Conservation (phyloP, 768 basidiomycete species). For the Galerina sulciceps region DNA sequence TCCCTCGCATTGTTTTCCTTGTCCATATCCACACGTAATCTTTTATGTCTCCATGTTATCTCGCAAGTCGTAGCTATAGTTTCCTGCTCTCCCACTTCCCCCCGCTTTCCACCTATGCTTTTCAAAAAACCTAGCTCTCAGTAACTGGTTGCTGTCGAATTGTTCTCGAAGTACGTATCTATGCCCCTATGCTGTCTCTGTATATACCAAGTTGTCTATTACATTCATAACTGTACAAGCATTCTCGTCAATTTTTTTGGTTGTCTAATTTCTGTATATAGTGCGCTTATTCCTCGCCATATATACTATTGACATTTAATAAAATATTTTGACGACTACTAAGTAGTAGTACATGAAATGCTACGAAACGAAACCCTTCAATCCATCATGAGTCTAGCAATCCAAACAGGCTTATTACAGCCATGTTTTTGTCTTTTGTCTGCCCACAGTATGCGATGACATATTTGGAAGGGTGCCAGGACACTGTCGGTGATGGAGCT, state of each 20-base stretch:
- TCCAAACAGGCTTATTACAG: slow-evolving; percentile 78
- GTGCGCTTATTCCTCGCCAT: slow-evolving; percentile 8
- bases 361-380: neutral
- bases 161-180: slow-evolving; percentile 24
- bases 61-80: slow-evolving; percentile 12
- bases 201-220: slow-evolving; percentile 18
- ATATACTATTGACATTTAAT: neutral
- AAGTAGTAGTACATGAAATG: too few relatives aligned
- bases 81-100: slow-evolving; percentile 6
- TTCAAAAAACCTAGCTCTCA: slow-evolving; percentile 8
- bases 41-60: slow-evolving; percentile 13
- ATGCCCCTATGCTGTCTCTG: slow-evolving; percentile 24
- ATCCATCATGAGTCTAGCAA: slow-evolving; percentile 35
- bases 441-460: slow-evolving; percentile 85
- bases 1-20: slow-evolving; percentile 8
- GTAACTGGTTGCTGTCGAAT: slow-evolving; percentile 25
- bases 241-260: neutral
- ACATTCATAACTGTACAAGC: neutral
- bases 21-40: slow-evolving; percentile 9
- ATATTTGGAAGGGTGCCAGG: slow-evolving; percentile 84
- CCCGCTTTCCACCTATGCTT: slow-evolving; percentile 19
- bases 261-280: neutral
- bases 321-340: neutral
- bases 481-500: slow-evolving; percentile 73
- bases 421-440: slow-evolving; percentile 64